phyloP scores from a whole-genome alignment of 176 grass and related monocot species.

The Aegilops sharonensis region DNA sequence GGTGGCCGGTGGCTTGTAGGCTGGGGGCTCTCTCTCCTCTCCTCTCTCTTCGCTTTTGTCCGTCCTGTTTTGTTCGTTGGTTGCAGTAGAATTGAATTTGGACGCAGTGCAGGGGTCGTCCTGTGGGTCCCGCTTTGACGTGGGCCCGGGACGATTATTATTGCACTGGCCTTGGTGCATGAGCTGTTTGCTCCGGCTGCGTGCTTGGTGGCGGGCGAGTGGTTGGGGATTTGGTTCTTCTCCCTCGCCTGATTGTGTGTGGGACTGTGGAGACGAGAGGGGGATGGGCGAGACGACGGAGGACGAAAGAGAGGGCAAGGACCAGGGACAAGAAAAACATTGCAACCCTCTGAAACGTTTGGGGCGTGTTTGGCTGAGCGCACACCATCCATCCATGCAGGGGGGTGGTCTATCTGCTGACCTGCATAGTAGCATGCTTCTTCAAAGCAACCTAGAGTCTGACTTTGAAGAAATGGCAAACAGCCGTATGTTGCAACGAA shows the following conservation, averaged over 20 bases:
- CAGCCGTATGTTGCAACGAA: no score
- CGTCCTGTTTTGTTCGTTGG: conserved; percentile 27
- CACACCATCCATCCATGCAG: no score
- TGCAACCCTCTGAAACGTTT: neutral
- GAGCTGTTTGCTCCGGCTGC: conserved; percentile 39
- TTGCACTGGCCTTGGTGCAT: conserved; percentile 3
- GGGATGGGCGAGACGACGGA: neutral
- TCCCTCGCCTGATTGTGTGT: neutral
- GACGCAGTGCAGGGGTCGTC: conserved; percentile 11
- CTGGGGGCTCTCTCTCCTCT: conserved; percentile 22
- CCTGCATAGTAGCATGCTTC: no score
- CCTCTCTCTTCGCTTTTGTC: conserved; percentile 19
- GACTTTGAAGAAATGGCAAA: no score
- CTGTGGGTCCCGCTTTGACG: neutral
- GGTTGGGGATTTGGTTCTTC: conserved; percentile 29
- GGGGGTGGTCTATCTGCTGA: no score
- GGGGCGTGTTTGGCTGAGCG: no score
- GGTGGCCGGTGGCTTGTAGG: conserved; percentile 6
- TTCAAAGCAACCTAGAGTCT: no score
- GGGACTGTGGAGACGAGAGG: neutral
- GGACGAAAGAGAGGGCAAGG: neutral
- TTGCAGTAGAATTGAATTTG: conserved; percentile 48
- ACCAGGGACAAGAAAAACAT: neutral
- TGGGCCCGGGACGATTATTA: neutral
- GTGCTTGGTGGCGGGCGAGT: conserved; percentile 10